Evolutionary conservation across 2,329 filamentous ascomycete genomes (phyloP).

Genomic region (Seiridium unicorne): DNA sequence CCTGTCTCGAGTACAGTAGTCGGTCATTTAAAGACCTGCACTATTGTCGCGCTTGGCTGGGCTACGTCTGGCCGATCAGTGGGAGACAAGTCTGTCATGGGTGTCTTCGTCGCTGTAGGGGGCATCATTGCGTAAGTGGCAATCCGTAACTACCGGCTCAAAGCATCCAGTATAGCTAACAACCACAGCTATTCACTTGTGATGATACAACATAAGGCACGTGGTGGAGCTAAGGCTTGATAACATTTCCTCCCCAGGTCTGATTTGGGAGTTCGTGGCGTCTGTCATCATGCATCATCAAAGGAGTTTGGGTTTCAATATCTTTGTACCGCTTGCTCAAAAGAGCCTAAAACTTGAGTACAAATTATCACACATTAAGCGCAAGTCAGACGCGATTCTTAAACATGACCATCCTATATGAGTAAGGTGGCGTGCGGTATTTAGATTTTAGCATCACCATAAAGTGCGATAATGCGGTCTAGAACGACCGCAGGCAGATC

Average conservation of each 20-base stretch:
- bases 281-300: not conserved
- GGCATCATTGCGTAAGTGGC: conserved; percentile 56
- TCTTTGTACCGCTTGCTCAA: not conserved
- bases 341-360: too few species aligned
- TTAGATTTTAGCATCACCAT: too few species aligned
- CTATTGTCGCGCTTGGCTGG: conserved; percentile 65
- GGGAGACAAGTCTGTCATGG: conserved; percentile 53
- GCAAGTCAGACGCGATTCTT: too few species aligned
- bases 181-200: conserved; percentile 11
- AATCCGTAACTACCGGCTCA: not conserved
- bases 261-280: not conserved
- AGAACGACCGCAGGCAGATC: too few species aligned
- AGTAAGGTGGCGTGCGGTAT: too few species aligned
- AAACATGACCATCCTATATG: too few species aligned
- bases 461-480: too few species aligned
- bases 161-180: not conserved
- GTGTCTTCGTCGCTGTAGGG: conserved; percentile 53
- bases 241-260: not conserved
- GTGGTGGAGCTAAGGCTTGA: conserved; percentile 5
- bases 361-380: too few species aligned
- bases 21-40: conserved; percentile 64
- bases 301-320: not conserved
- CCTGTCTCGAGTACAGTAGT: conserved; percentile 66
- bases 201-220: conserved; percentile 8
- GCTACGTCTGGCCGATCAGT: conserved; percentile 52